Conservation (phyloP, 345 rosid species). For the Eucalyptus sideroxylon region DNA sequence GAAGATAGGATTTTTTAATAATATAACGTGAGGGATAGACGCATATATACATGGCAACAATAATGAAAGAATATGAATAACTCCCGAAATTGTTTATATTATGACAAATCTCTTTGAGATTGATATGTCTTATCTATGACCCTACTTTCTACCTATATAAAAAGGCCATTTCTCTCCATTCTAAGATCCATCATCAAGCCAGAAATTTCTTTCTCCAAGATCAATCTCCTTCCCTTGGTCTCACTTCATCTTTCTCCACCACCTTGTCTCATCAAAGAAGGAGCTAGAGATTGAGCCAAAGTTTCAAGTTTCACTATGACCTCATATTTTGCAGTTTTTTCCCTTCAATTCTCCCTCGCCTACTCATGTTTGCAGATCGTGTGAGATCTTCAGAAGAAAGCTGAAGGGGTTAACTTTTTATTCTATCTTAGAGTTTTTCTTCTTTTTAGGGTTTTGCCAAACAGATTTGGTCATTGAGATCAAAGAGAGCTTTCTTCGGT, state of each 20-base stretch:
- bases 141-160: neutral
- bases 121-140: neutral
- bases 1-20: neutral
- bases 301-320: neutral
- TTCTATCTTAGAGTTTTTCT: neutral
- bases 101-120: neutral
- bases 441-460: neutral
- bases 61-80: neutral
- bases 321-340: neutral
- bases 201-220: neutral
- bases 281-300: neutral
- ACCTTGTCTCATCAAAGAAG: neutral
- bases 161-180: neutral
- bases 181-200: neutral
- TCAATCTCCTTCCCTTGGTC: neutral
- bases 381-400: neutral
- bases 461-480: neutral
- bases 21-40: neutral
- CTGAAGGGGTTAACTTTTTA: neutral
- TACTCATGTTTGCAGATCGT: neutral
- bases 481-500: slow-evolving; percentile 91
- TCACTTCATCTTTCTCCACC: neutral
- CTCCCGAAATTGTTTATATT: neutral
- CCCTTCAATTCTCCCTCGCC: neutral
- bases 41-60: neutral